Evolutionary conservation across 2,329 filamentous ascomycete genomes (phyloP).

Genomic region (Verticillium klebahnii): DNA sequence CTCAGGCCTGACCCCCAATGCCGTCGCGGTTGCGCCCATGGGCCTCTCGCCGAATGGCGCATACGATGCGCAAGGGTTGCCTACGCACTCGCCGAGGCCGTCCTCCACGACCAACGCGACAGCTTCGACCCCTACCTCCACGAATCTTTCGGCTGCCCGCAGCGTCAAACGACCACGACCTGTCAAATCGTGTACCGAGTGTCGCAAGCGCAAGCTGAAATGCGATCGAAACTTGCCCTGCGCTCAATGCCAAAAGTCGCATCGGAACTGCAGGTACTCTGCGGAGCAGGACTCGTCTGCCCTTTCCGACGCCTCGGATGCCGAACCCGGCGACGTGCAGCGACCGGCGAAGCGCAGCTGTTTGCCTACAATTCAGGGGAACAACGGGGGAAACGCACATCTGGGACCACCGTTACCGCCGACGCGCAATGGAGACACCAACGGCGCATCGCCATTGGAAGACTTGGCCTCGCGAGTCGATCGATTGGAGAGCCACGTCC

Average conservation of each 20-base stretch:
- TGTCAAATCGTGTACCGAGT: slow-evolving; percentile 53
- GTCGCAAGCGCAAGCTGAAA: slow-evolving; percentile 51
- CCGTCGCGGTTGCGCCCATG: background rate
- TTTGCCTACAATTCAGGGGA: slow-evolving; percentile 9
- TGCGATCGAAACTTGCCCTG: slow-evolving; percentile 54
- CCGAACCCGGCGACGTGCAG: slow-evolving; percentile 24
- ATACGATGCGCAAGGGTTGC: background rate
- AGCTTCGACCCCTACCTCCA: background rate
- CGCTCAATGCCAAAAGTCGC: slow-evolving; percentile 54
- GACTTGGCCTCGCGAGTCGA: slow-evolving; percentile 47
- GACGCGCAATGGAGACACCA: slow-evolving; percentile 22
- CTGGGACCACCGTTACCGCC: background rate
- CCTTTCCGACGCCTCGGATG: slow-evolving; percentile 45
- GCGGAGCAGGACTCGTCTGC: slow-evolving; percentile 42
- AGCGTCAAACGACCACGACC: slow-evolving; percentile 50
- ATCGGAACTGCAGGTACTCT: slow-evolving; percentile 47
- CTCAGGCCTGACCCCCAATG: background rate
- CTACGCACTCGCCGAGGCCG: background rate
- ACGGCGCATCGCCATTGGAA: slow-evolving; percentile 32
- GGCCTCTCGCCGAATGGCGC: background rate
- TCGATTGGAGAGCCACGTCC: slow-evolving; percentile 46
- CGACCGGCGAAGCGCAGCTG: slow-evolving; percentile 35
- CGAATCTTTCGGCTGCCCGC: slow-evolving; percentile 17
- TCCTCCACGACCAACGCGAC: background rate
- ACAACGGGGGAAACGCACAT: slow-evolving; percentile 2